phyloP scores from a whole-genome alignment of 129 eudicot species.

The Flaveria sonorensis region DNA sequence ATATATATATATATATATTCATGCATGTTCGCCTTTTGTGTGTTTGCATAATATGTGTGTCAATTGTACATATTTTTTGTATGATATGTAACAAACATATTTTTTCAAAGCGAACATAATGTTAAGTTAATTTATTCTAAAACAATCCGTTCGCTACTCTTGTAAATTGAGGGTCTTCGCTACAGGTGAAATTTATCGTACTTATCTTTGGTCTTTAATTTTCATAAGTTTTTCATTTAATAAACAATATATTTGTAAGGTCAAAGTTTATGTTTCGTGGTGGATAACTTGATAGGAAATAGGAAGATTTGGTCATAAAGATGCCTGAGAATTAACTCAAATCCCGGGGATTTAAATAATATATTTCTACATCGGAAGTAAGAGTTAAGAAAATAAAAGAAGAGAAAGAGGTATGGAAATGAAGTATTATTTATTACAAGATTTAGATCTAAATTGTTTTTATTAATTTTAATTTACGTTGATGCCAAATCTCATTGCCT shows the following conservation, averaged over 20 bases:
- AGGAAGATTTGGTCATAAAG: constrained; percentile 26
- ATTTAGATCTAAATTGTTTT: constrained; percentile 43
- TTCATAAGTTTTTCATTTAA: too few species aligned
- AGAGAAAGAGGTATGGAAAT: constrained; percentile 30
- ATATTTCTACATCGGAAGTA: constrained; percentile 6
- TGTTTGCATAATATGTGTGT: too few species aligned
- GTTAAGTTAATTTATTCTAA: neutral
- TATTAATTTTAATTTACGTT: constrained; percentile 11
- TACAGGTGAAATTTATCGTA: neutral
- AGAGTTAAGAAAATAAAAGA: constrained; percentile 4
- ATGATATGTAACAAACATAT: too few species aligned
- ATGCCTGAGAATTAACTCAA: constrained; percentile 34
- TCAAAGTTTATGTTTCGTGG: neutral
- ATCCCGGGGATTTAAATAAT: constrained; percentile 16
- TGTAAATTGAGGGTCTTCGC: neutral
- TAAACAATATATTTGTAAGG: neutral
- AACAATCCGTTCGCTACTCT: neutral
- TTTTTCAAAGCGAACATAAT: too few species aligned
- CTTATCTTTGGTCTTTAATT: too few species aligned
- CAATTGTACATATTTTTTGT: too few species aligned
- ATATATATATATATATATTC: too few species aligned
- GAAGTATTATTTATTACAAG: constrained; percentile 29
- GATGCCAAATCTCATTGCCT: constrained; percentile 31
- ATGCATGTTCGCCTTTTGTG: too few species aligned
- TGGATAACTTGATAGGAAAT: neutral